Base-by-base conservation (phyloP, 371 early-diverging fungal genomes). In the Rhizopus delemar region DNA sequence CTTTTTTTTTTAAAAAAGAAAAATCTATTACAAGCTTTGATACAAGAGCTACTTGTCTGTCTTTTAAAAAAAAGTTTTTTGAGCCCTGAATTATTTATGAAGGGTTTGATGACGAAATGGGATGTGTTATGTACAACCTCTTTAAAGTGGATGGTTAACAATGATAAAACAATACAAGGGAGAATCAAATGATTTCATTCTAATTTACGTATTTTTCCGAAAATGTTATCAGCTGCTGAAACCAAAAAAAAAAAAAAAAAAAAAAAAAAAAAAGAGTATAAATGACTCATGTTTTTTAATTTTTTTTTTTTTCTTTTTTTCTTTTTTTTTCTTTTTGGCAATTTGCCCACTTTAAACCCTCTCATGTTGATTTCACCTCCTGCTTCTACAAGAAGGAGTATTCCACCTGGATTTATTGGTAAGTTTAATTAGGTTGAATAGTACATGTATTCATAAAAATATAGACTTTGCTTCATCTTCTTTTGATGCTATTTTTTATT, bases 391-490 rank as follows among this genome's bases (percentile, higher is more conserved):
- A 64, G 53, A 59, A 51, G 56, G 8, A 15, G 55, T 39, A 73
- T 78, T 7, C 73, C 78, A 12, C 78, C 78, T 6, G 75, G 75
- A 8, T 78, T 78, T 31, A 78, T 78, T 49, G 75, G 78, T 74
- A 73, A 66, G 29, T 22, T 22, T 2, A 22, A 22, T 22, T 22
- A 22, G 22, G 22, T 22, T 22, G 22, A 22, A 22, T 1, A 22
- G 2, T 22, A 22, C 22, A 22, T 45, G 5, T 8, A 46, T 29
- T 32, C 34, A 46, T 35, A 49, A 11, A 16, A 5, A 2, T 34
- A 51, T n/a, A 77, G 75, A 77, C 48, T 80, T 80, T 61, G 68
- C 80, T 32, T 75, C 77, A 0, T 68, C 77, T 35, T 80, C 75
- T 3, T 80, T 80, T 52, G 77, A 80, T 55, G 73, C 80, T 16